Base-by-base conservation (phyloP, 805 yeast species). In the Cyberlindnera sargentensis region DNA sequence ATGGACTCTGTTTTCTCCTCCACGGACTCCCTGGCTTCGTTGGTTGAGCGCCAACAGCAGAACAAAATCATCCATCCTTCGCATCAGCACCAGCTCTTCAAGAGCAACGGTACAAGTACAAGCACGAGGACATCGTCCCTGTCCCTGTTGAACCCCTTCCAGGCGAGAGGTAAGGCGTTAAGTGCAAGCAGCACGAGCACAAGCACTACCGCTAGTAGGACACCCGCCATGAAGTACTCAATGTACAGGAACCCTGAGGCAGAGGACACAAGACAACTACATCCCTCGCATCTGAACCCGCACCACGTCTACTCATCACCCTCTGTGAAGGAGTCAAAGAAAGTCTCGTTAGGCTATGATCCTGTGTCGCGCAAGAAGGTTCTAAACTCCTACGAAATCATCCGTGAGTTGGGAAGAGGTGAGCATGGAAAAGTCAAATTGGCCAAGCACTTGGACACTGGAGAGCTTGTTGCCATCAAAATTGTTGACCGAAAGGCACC, bases 341-440 rank as follows among this genome's bases (percentile, higher is more conserved):
- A 76, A 46, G 86, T 93, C 11, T 76, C 73, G 31, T 73, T 91
- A 33, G 95, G 90, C 53, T 89, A 87, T 64, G 96, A 93, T 62
- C 97, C 98, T 0, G 75, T 84, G 4, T 79, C 83, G 1, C 80
- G 83, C 48, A 76, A 93, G 40, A 85, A 90, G 59, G 79, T 83
- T 31, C 71, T 93, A 48, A 93, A 93, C 64, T 80, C 95, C 0
- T 93, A 90, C 60, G 99, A 93, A 63, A 85, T 93, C 32, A 65
- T 89, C 29, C 72, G 75, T 26, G 97, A 90, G 65, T 71, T 93
- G 28, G 99, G 99, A 8, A 73, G 85, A 31, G 99, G 99, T n/a
- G 96, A 90, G 62, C 98, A 91, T 64, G 98, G 99, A n/a, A 91
- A 88, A 62, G 99, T 93, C 36, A 93, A 93, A 61, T 71, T 93